Base-by-base conservation (phyloP, 2,329 filamentous ascomycete genomes). In the Knoxdaviesia capensis region DNA sequence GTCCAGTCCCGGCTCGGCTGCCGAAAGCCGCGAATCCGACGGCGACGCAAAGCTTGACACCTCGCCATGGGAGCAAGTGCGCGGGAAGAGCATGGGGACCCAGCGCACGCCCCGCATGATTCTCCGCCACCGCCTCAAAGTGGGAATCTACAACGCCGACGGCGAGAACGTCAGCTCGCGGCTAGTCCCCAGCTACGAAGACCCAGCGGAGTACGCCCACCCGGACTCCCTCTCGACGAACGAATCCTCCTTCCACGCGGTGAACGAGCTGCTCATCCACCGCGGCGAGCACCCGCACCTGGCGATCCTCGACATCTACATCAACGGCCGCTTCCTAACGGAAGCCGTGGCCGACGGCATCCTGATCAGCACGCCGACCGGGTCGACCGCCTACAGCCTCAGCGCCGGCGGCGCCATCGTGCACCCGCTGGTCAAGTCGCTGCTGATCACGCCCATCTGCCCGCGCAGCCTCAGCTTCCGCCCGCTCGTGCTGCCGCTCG, bases 201-300 rank as follows among this genome's bases (percentile, higher is more conserved):
- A 60, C 41, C 36, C 50, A 5, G 41, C 36, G 4, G 20, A 20
- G 20, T 20, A 20, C 20, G 20, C 20, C 20, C 20, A 20, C 20
- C 20, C 20, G 20, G 20, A 20, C 20, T 20, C 20, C 20, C 20
- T 20, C 20, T 20, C 20, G 20, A 20, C 5, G 36, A 40, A 20
- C 9, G 35, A 38, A 10, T 60, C 63, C 0, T 62, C 64, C 0
- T 58, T 77, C 33, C 71, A 75, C 48, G 90, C 90, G 41, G 83
- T 96, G 63, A 98, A 98, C 56, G 90, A 98, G 59, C 78, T 98
- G 7, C 80, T 93, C 2, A 79, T 98, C 34, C 90, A 98, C 58
- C 77, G 90, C 28, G 90, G 90, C 36, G 78, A 80, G 33, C 79
- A 88, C 48, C 85, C 90, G 0, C 88, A 96, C 57, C 71, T 98